Evolutionary conservation across 495 filamentous ascomycete genomes (phyloP).

Genomic region (Talaromyces ruber): DNA sequence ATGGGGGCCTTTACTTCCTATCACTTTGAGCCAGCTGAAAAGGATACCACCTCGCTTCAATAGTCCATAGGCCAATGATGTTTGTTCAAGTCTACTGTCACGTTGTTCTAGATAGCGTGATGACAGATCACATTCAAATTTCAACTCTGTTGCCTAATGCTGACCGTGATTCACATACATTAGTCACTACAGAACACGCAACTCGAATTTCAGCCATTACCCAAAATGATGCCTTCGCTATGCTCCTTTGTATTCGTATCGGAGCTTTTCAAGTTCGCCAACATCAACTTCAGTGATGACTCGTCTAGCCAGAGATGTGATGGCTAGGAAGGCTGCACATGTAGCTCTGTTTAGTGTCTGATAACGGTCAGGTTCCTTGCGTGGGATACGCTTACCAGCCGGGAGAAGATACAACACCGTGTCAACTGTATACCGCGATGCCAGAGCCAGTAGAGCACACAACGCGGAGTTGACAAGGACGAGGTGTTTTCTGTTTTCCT

Average conservation of each 20-base stretch:
- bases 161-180: neutral
- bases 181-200: neutral
- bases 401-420: slow-evolving; percentile 24
- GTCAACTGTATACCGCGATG: slow-evolving; percentile 6
- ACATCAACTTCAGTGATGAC: slow-evolving; percentile 39
- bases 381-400: slow-evolving; percentile 20
- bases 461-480: slow-evolving; percentile 16
- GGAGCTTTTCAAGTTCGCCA: slow-evolving; percentile 34
- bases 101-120: neutral
- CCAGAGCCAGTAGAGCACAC: slow-evolving; percentile 18
- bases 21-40: neutral
- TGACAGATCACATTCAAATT: neutral
- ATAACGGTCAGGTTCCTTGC: neutral
- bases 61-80: neutral
- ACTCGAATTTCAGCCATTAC: neutral
- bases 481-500: slow-evolving; percentile 11
- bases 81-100: neutral
- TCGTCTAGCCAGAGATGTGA: slow-evolving; percentile 25
- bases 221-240: slow-evolving; percentile 11
- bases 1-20: neutral
- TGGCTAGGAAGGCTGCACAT: slow-evolving; percentile 25
- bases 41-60: neutral
- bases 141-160: neutral
- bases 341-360: neutral
- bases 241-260: slow-evolving; percentile 45